Conservation (phyloP, 306 rosid genomes). For the Quercus parvula region DNA sequence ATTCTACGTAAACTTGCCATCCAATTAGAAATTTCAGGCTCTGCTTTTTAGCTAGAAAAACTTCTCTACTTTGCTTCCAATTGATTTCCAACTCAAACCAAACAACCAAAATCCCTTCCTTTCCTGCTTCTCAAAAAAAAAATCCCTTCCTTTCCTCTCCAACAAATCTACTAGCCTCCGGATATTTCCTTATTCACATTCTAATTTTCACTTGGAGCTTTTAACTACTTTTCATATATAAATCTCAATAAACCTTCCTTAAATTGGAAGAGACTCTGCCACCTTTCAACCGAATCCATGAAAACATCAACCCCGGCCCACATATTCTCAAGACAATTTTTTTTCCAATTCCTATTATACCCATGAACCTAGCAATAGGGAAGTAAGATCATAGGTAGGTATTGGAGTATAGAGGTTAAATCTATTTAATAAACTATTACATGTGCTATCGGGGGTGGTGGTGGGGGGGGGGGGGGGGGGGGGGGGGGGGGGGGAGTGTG, state of each 20-base stretch:
- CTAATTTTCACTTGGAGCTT: background rate
- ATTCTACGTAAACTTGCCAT: background rate
- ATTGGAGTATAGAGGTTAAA: background rate
- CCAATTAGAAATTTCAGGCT: background rate
- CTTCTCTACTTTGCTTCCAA: background rate
- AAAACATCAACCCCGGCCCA: background rate
- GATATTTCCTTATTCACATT: background rate
- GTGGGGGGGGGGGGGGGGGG: no score
- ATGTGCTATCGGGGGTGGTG: background rate
- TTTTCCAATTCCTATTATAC: background rate
- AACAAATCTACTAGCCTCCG: background rate
- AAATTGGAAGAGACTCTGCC: background rate
- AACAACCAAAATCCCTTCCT: no score
- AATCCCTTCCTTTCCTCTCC: no score
- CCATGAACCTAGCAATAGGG: background rate
- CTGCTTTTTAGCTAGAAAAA: background rate
- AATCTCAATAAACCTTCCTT: no score
- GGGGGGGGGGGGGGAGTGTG: no score
- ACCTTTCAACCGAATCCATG: background rate
- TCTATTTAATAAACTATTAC: background rate
- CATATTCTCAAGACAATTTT: background rate
- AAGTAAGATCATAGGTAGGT: background rate
- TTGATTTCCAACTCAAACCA: background rate
- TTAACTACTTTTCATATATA: background rate
- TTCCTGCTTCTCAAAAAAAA: no score